Evolutionary conservation across 2,329 filamentous ascomycete genomes (phyloP).

Genomic region (Juglanconis sp.): DNA sequence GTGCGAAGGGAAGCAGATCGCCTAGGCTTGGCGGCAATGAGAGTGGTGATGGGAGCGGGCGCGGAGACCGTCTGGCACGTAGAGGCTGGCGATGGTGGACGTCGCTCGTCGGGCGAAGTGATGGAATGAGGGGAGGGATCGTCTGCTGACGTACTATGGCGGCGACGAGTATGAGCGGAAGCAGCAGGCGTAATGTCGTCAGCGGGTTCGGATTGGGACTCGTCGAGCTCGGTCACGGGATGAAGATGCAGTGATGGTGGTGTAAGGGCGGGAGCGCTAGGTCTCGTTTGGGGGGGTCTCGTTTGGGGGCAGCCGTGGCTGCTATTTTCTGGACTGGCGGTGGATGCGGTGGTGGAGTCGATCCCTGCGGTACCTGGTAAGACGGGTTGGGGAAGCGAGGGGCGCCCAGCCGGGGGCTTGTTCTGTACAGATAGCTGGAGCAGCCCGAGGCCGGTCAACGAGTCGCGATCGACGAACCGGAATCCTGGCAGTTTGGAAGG

Average conservation of each 20-base stretch:
- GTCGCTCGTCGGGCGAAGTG: conserved; percentile 17
- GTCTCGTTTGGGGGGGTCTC: neutral
- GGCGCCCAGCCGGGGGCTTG: conserved; percentile 30
- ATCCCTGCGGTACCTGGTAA: conserved; percentile 26
- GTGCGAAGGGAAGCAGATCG: conserved; percentile 38
- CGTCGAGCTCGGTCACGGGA: conserved; percentile 5
- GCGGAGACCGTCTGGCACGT: conserved; percentile 34
- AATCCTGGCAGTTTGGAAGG: conserved; percentile 55
- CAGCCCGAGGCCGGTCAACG: conserved; percentile 21
- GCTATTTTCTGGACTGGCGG: conserved; percentile 19
- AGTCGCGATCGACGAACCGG: conserved; percentile 44
- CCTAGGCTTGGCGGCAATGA: conserved; percentile 24
- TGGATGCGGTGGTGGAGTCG: conserved; percentile 16
- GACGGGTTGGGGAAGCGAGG: conserved; percentile 33
- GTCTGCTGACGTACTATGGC: conserved; percentile 1
- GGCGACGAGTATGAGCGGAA: neutral
- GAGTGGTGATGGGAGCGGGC: conserved; percentile 18
- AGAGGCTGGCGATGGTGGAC: conserved; percentile 32
- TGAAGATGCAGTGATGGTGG: neutral
- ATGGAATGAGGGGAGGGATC: conserved; percentile 13
- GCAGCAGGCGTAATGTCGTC: neutral
- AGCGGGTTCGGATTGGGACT: neutral
- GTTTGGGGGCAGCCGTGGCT: conserved; percentile 4
- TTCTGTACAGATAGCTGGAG: conserved; percentile 27
- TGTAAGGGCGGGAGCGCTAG: conserved; percentile 1